phyloP scores from a whole-genome alignment of 257 asterid genomes.

The Jaltomata sinuosa region DNA sequence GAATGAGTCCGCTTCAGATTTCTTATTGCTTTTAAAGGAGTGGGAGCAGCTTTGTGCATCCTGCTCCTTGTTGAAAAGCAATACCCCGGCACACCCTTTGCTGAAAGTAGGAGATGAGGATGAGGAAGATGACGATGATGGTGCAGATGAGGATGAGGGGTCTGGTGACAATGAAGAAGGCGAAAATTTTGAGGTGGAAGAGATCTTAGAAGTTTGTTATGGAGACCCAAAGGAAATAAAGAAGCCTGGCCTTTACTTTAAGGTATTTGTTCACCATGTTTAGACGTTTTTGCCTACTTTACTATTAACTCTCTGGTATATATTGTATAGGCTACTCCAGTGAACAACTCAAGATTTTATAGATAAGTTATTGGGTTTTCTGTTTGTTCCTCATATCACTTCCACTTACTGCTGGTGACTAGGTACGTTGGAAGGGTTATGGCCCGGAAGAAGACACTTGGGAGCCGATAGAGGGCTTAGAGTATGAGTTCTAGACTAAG shows the following conservation, averaged over 20 bases:
- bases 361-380: not conserved
- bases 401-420: not conserved
- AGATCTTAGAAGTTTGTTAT: conserved; percentile 39
- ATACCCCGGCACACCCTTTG: conserved; percentile 9
- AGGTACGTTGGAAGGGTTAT: conserved; percentile 83
- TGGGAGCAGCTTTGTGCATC: conserved; percentile 64
- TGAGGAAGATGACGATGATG: conserved; percentile 3
- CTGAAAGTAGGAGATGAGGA: not conserved
- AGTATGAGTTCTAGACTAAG: conserved; percentile 21
- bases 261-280: conserved; percentile 30
- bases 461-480: conserved; percentile 73
- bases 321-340: not conserved
- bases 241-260: conserved; percentile 34
- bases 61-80: conserved; percentile 17
- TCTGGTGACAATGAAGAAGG: conserved; percentile 14
- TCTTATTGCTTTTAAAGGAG: conserved; percentile 39
- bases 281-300: not conserved
- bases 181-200: conserved; percentile 50
- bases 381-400: not conserved
- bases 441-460: conserved; percentile 62
- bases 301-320: not conserved
- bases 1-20: conserved; percentile 55
- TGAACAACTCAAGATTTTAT: not conserved
- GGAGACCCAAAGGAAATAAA: conserved; percentile 41
- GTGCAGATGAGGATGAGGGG: conserved; percentile 14